Conservation (phyloP, 768 basidiomycete species). For the Serendipita sp. region DNA sequence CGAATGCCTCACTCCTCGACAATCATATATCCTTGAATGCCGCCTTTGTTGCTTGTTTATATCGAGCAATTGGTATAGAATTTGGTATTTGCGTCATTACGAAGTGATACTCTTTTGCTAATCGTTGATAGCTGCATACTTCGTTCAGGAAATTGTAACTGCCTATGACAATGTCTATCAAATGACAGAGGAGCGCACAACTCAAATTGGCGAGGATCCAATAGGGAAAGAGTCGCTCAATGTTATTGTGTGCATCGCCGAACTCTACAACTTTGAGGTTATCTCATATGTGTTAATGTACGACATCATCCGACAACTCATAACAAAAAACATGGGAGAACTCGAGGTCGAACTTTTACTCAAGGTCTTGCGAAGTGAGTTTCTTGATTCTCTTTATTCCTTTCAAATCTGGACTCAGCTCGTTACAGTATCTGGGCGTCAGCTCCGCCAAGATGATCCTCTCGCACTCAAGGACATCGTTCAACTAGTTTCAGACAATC, state of each 20-base stretch:
- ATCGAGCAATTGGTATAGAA: constrained; percentile 70
- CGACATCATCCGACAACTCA: constrained; percentile 66
- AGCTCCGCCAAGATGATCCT: constrained; percentile 84
- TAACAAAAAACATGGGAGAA: constrained; percentile 51
- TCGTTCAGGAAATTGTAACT: constrained; percentile 55
- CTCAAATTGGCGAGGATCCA: constrained; percentile 19
- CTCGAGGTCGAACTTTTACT: constrained; percentile 74
- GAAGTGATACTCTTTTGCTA: neutral
- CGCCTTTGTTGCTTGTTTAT: constrained; percentile 63
- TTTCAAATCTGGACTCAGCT: neutral
- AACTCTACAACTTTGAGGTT: constrained; percentile 93
- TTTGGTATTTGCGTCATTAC: constrained; percentile 47
- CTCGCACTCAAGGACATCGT: constrained; percentile 84
- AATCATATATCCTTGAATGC: constrained; percentile 82
- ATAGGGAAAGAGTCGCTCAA: constrained; percentile 81
- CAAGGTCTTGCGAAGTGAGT: constrained; percentile 65
- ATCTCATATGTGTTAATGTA: constrained; percentile 79
- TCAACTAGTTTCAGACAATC: constrained; percentile 57
- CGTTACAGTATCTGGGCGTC: constrained; percentile 66
- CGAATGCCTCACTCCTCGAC: constrained; percentile 67
- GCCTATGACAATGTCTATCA: constrained; percentile 36
- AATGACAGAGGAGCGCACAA: neutral
- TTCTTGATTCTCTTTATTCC: neutral
- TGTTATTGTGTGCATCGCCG: constrained; percentile 70
- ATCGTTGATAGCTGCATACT: constrained; percentile 47